A percentile compares a stretch with the other conserved stretches of the same genome.
Evolutionary conservation across 805 yeast species (phyloP).

Genomic region (Lipomyces starkeyi): DNA sequence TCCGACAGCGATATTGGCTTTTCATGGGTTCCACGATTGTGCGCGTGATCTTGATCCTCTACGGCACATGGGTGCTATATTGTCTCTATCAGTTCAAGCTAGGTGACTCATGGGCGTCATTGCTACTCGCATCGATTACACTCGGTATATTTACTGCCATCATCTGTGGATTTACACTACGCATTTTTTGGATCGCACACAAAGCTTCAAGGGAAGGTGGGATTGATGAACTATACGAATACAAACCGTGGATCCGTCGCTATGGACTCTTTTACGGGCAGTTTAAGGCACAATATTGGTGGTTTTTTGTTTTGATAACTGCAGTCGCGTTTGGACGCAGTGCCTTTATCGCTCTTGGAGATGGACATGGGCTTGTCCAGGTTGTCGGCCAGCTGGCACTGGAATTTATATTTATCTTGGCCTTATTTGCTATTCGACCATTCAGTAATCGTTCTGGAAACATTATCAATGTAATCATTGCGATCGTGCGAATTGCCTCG

Average conservation of each 20-base stretch:
- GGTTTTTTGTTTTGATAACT: constrained; percentile 44
- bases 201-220: constrained; percentile 40
- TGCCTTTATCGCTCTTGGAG: constrained; percentile 46
- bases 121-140: constrained; percentile 43
- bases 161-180: constrained; percentile 39
- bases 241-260: constrained; percentile 44
- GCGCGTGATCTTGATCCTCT: constrained; percentile 43
- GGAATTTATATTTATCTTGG: constrained; percentile 40
- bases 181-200: constrained; percentile 42
- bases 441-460: constrained; percentile 45
- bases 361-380: constrained; percentile 46
- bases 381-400: constrained; percentile 46
- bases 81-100: constrained; percentile 45
- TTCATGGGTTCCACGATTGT: constrained; percentile 41
- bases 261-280: constrained; percentile 48
- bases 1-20: constrained; percentile 41
- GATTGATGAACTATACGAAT: constrained; percentile 39
- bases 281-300: constrained; percentile 45
- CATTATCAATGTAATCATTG: constrained; percentile 43
- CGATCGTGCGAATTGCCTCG: constrained; percentile 43
- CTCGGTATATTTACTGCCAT: constrained; percentile 42
- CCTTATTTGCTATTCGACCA: constrained; percentile 40
- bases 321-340: constrained; percentile 42
- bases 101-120: constrained; percentile 45
- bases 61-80: constrained; percentile 46